A percentile compares a stretch with the other conserved stretches of the same genome.
phyloP scores from a whole-genome alignment of 1,284 basidiomycete genomes.

The Trichosporon sp. region DNA sequence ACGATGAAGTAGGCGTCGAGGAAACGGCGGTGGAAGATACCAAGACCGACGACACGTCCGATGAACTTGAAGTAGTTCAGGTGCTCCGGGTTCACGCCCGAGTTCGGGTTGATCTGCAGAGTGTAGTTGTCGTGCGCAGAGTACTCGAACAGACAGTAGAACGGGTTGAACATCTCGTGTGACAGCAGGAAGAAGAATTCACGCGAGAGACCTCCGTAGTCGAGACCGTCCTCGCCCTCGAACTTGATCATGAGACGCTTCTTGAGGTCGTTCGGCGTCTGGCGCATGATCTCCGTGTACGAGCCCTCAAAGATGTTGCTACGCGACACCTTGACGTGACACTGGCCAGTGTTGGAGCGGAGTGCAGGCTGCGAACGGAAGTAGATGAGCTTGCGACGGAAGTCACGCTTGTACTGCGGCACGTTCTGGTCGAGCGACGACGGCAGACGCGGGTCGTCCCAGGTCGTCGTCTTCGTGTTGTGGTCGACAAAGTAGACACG shows the following conservation, averaged over 20 bases:
- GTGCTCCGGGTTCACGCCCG: conserved; percentile 97
- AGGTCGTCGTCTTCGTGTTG: conserved; percentile 88
- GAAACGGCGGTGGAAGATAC: conserved; percentile 98
- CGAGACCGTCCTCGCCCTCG: conserved; percentile 95
- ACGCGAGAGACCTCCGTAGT: conserved; percentile 96
- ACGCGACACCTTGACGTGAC: conserved; percentile 92
- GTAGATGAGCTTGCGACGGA: conserved; percentile 96
- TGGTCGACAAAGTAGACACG: conserved; percentile 97
- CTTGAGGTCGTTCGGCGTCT: conserved; percentile 92
- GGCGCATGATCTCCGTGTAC: conserved; percentile 89
- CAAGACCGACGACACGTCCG: conserved; percentile 87
- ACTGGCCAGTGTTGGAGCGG: conserved; percentile 84
- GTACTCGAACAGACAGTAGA: conserved; percentile 99
- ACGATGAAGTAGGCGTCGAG: conserved; percentile 98
- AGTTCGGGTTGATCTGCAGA: conserved; percentile 95
- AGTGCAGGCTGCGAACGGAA: conserved; percentile 97
- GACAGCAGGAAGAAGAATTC: conserved; percentile 99
- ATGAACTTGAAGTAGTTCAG: conserved; percentile 99
- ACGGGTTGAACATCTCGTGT: conserved; percentile 98
- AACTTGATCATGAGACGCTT: conserved; percentile 98
- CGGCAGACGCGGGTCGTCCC: conserved; percentile 91
- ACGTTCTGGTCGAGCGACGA: conserved; percentile 75
- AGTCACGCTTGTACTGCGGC: conserved; percentile 99
- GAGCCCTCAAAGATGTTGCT: conserved; percentile 95
- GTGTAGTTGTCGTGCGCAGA: conserved; percentile 99